Percentiles rank a stretch among this genome's conserved stretches.
phyloP scores from a whole-genome alignment of 495 filamentous ascomycete genomes.

The Tuber indicum region DNA sequence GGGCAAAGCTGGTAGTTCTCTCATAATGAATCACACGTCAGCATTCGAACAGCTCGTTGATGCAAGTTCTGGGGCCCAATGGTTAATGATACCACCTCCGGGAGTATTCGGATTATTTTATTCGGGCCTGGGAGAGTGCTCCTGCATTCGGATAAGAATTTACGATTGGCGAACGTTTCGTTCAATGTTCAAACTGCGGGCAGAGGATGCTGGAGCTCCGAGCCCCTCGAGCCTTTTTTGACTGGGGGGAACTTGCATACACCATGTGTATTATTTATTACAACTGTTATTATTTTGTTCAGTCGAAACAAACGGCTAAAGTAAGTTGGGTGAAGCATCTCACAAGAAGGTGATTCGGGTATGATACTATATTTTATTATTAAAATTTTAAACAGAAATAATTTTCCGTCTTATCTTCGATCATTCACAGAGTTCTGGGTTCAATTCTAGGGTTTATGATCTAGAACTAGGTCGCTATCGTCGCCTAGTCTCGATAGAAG shows the following conservation, averaged over 20 bases:
- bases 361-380: background rate
- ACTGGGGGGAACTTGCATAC: background rate
- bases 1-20: background rate
- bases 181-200: background rate
- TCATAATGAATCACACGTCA: background rate
- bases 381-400: background rate
- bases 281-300: background rate
- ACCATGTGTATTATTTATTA: background rate
- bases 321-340: background rate
- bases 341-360: background rate
- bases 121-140: background rate
- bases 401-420: constrained; percentile 4
- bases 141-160: constrained; percentile 1
- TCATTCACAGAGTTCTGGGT: background rate
- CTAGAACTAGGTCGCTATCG: background rate
- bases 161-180: background rate
- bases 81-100: background rate
- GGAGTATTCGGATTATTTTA: constrained; percentile 2
- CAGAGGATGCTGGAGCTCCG: background rate
- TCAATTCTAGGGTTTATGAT: background rate
- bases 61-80: background rate
- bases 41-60: constrained; percentile 1
- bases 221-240: background rate
- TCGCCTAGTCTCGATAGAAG: constrained; percentile 4
- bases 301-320: constrained; percentile 4